Percentiles rank a stretch among this genome's conserved stretches.
phyloP scores from a whole-genome alignment of 2,329 filamentous ascomycete species.

The Monosporascus sp. region DNA sequence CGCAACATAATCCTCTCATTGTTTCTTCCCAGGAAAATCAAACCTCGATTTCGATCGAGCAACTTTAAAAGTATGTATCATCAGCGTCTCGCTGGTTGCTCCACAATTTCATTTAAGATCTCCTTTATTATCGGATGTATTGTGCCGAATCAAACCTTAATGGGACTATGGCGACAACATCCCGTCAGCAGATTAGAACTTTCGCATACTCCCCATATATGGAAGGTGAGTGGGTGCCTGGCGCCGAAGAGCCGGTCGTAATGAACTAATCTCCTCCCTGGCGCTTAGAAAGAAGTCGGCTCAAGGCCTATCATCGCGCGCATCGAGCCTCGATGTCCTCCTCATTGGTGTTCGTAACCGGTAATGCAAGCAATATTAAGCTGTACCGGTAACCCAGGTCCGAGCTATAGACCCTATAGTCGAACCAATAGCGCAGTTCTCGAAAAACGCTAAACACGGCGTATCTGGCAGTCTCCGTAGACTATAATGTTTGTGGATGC shows the following conservation, averaged over 20 bases:
- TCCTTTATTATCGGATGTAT: not conserved
- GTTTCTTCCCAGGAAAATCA: no score
- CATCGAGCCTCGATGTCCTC: not conserved
- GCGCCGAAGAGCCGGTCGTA: not conserved
- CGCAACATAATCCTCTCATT: no score
- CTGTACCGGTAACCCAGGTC: not conserved
- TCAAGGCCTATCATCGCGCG: not conserved
- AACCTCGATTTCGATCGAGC: no score
- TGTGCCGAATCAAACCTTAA: not conserved
- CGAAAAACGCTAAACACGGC: not conserved
- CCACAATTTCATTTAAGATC: not conserved
- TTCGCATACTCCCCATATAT: not conserved
- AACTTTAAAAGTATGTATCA: not conserved
- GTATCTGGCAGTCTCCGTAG: no score
- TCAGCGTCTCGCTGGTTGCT: not conserved
- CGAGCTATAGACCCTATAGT: no score
- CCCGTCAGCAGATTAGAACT: not conserved
- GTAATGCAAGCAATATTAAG: not conserved
- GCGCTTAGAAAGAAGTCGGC: not conserved
- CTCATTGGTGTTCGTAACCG: not conserved
- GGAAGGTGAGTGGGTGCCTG: not conserved
- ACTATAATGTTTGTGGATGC: not conserved
- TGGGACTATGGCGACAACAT: not conserved
- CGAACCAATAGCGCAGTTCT: no score
- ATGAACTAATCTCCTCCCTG: not conserved